A percentile compares a stretch with the other conserved stretches of the same genome.
Evolutionary conservation across 1,139 yeast genomes (phyloP).

Genomic region (Pichia sp.): DNA sequence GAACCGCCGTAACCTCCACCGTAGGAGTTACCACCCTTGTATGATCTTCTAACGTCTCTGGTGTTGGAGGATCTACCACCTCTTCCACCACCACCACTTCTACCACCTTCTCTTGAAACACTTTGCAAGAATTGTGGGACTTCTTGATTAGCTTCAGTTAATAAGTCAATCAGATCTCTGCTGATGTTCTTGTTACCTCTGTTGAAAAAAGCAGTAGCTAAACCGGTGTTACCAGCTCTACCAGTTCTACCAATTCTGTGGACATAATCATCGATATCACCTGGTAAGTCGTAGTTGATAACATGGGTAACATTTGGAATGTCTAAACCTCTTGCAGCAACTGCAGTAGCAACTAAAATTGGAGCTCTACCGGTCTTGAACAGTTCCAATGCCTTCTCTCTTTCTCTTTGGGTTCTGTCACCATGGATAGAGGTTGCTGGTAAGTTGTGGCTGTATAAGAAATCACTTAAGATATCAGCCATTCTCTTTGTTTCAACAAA

Average conservation of each 20-base stretch:
- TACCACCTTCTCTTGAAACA: slow-evolving; percentile 74
- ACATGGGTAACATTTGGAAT: slow-evolving; percentile 98
- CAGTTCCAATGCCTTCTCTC: slow-evolving; percentile 92
- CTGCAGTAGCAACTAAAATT: slow-evolving; percentile 95
- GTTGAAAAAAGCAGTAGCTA: slow-evolving; percentile 97
- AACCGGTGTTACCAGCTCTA: slow-evolving; percentile 99
- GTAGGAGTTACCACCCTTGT: slow-evolving; percentile 16
- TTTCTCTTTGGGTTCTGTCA: slow-evolving; percentile 95
- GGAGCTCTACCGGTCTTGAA: slow-evolving; percentile 87
- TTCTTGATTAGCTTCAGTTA: slow-evolving; percentile 96
- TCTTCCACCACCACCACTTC: slow-evolving; percentile 55
- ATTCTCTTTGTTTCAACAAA: slow-evolving; percentile 98
- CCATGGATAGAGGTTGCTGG: slow-evolving; percentile 99
- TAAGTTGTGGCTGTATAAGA: slow-evolving; percentile 80
- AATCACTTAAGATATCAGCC: slow-evolving; percentile 95
- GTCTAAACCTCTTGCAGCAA: slow-evolving; percentile 99
- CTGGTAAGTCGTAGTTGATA: slow-evolving; percentile 93
- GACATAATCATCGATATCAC: slow-evolving; percentile 96
- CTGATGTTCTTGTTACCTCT: slow-evolving; percentile 89
- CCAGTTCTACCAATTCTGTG: slow-evolving; percentile 99
- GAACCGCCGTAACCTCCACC: slow-evolving; percentile 21
- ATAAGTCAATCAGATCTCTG: slow-evolving; percentile 81
- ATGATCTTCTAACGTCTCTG: slow-evolving; percentile 33
- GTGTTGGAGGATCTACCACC: slow-evolving; percentile 45
- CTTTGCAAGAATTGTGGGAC: slow-evolving; percentile 83